phyloP scores from a whole-genome alignment of 176 grass and related monocot species.

The Juncus inflexus region DNA sequence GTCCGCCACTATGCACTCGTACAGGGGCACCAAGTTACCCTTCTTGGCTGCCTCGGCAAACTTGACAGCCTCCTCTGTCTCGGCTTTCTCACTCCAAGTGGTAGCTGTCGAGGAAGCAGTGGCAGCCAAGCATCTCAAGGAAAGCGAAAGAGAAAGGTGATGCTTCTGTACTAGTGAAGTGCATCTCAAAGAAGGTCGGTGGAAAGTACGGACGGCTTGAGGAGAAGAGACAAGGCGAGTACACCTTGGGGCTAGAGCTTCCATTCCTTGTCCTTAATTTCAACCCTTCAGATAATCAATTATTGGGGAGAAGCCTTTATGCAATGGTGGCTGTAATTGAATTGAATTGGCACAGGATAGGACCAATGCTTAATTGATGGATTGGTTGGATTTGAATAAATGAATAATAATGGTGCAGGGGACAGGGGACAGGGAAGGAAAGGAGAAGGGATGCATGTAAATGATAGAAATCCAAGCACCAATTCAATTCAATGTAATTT shows the following conservation, averaged over 20 bases:
- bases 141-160: background rate
- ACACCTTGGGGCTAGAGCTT: slow-evolving; percentile 3
- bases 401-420: background rate
- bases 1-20: slow-evolving; percentile 73
- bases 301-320: background rate
- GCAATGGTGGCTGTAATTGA: background rate
- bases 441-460: slow-evolving; percentile 10
- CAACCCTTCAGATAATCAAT: background rate
- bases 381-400: too few species aligned
- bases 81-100: slow-evolving; percentile 1
- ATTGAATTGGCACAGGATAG: too few species aligned
- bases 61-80: slow-evolving; percentile 38
- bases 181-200: slow-evolving; percentile 25
- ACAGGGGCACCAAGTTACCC: slow-evolving; percentile 69
- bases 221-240: background rate
- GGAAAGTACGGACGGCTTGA: slow-evolving; percentile 30
- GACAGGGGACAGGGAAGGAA: background rate
- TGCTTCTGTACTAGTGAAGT: background rate
- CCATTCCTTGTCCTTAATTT: background rate
- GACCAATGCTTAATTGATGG: too few species aligned
- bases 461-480: background rate
- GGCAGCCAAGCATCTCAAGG: too few species aligned
- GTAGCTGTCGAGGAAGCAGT: too few species aligned
- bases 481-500: too few species aligned
- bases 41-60: slow-evolving; percentile 72